phyloP scores from a whole-genome alignment of 805 yeast species.

The Yamadazyma ubonensis region DNA sequence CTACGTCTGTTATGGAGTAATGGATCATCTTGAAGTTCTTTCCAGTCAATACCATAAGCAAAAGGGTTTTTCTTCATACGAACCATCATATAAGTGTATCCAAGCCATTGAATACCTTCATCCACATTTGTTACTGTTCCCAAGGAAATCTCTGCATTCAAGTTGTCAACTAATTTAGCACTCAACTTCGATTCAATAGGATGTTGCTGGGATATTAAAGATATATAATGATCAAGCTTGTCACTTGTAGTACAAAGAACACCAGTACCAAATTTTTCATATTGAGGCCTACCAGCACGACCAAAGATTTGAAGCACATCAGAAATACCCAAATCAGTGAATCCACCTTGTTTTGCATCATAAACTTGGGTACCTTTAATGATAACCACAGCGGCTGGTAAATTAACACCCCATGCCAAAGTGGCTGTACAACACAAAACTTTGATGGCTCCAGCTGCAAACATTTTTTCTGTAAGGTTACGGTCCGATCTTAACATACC shows the following conservation, averaged over 20 bases:
- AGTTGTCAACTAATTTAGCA: slow-evolving; percentile 79
- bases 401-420: slow-evolving; percentile 98
- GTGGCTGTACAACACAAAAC: slow-evolving; percentile 96
- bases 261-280: slow-evolving; percentile 89
- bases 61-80: slow-evolving; percentile 94
- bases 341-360: slow-evolving; percentile 93
- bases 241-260: slow-evolving; percentile 82
- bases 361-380: slow-evolving; percentile 96
- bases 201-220: slow-evolving; percentile 87
- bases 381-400: slow-evolving; percentile 97
- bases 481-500: slow-evolving; percentile 93
- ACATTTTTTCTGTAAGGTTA: slow-evolving; percentile 84
- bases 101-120: slow-evolving; percentile 97
- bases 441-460: slow-evolving; percentile 77
- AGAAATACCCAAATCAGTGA: slow-evolving; percentile 87
- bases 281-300: slow-evolving; percentile 99
- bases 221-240: slow-evolving; percentile 81
- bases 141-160: slow-evolving; percentile 93
- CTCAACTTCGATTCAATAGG: slow-evolving; percentile 88
- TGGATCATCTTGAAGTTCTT: slow-evolving; percentile 81
- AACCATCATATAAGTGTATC: slow-evolving; percentile 91
- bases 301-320: slow-evolving; percentile 98
- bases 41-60: slow-evolving; percentile 88
- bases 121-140: slow-evolving; percentile 94
- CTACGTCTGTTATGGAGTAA: slow-evolving; percentile 69